phyloP scores from a whole-genome alignment of 2,329 filamentous ascomycete species.

The Gliomastix tumulicola region DNA sequence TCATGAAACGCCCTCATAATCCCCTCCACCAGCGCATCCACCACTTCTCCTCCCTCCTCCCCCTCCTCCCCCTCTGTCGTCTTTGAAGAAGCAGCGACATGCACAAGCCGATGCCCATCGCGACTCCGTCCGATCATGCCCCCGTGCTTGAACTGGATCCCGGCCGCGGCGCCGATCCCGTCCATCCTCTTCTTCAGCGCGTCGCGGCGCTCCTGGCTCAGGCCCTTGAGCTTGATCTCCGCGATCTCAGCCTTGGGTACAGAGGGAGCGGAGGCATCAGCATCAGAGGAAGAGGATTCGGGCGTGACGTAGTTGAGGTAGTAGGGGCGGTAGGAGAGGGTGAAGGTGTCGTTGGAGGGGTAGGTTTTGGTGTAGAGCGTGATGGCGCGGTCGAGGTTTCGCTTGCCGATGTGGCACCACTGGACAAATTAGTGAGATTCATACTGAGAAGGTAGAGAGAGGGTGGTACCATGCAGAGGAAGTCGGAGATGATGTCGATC shows the following conservation, averaged over 20 bases:
- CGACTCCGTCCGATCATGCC: conserved; percentile 23
- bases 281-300: no score
- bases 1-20: conserved; percentile 20
- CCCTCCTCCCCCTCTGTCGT: no score
- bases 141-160: conserved; percentile 23
- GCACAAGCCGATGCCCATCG: conserved; percentile 23
- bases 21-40: conserved; percentile 13
- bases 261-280: conserved; percentile 2
- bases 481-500: conserved; percentile 19
- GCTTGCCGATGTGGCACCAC: conserved; percentile 33
- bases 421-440: no score
- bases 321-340: conserved; percentile 26
- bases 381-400: conserved; percentile 26
- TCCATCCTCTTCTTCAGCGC: conserved; percentile 16
- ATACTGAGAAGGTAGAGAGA: not conserved
- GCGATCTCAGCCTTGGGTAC: conserved; percentile 13
- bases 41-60: conserved; percentile 7
- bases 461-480: conserved; percentile 19
- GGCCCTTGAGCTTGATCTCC: conserved; percentile 12
- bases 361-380: conserved; percentile 28
- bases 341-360: conserved; percentile 22
- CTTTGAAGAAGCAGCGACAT: conserved; percentile 12
- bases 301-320: conserved; percentile 21
- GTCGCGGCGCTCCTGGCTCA: conserved; percentile 15
- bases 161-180: conserved; percentile 18